Evolutionary conservation across 257 asterid species (phyloP).

Genomic region (Craterostigma plantagineum): DNA sequence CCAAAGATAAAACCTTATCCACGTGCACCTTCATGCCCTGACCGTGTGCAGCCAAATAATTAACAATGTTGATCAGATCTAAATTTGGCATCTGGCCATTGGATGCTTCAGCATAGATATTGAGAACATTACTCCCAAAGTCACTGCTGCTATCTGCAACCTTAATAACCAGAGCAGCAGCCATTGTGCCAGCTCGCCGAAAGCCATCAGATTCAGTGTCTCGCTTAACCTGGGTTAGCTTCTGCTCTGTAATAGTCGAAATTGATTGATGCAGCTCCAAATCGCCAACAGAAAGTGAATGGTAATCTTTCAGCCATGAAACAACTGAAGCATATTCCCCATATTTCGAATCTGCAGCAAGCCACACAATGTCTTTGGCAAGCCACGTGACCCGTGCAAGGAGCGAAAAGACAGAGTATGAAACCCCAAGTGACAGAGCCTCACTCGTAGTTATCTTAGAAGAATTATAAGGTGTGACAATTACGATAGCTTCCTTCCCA

Average conservation of each 20-base stretch:
- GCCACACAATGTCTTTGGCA: constrained; percentile 93
- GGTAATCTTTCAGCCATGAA: constrained; percentile 83
- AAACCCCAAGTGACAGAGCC: constrained; percentile 81
- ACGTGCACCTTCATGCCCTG: constrained; percentile 76
- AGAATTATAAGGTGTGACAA: constrained; percentile 87
- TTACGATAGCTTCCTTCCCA: constrained; percentile 88
- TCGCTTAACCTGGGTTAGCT: constrained; percentile 9
- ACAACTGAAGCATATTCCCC: constrained; percentile 83
- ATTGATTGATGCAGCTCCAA: constrained; percentile 17
- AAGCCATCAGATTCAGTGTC: constrained; percentile 27
- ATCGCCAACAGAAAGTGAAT: constrained; percentile 43
- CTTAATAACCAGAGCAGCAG: constrained; percentile 89
- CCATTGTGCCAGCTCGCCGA: constrained; percentile 95
- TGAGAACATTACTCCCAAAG: constrained; percentile 51
- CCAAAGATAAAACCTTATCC: constrained; percentile 52
- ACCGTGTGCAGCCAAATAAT: constrained; percentile 80
- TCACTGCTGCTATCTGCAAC: constrained; percentile 44
- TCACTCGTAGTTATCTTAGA: constrained; percentile 34
- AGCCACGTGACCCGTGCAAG: constrained; percentile 87
- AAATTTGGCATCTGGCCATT: constrained; percentile 99
- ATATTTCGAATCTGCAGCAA: constrained; percentile 76
- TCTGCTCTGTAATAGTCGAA: constrained; percentile 15
- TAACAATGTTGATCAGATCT: constrained; percentile 74
- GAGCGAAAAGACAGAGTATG: constrained; percentile 67
- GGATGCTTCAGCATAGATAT: constrained; percentile 87